Percentiles rank a stretch among this genome's conserved stretches.
Evolutionary conservation across 768 basidiomycete species (phyloP).

Genomic region (Xerocomus spinulosus): DNA sequence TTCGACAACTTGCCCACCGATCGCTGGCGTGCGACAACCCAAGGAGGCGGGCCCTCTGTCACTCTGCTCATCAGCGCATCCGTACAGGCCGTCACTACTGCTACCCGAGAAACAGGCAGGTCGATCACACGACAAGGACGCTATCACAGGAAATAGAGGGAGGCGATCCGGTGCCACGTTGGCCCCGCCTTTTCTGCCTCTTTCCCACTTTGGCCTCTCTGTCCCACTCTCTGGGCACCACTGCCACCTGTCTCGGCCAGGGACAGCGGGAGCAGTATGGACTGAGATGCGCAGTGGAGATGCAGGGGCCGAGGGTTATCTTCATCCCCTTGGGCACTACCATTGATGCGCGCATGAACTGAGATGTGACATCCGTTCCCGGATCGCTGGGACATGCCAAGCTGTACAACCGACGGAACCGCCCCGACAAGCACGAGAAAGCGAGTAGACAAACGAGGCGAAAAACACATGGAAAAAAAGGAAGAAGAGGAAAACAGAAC

Average conservation of each 20-base stretch:
- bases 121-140: background rate
- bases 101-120: background rate
- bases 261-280: too few relatives aligned
- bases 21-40: background rate
- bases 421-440: too few relatives aligned
- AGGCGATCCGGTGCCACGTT: too few relatives aligned
- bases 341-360: background rate
- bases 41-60: background rate
- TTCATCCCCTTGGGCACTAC: background rate
- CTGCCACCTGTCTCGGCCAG: background rate
- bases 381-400: background rate
- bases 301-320: background rate
- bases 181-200: too few relatives aligned
- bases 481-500: background rate
- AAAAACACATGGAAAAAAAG: background rate
- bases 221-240: too few relatives aligned
- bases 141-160: too few relatives aligned
- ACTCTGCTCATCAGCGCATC: too few relatives aligned
- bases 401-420: too few relatives aligned
- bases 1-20: background rate
- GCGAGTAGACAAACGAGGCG: too few relatives aligned
- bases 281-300: too few relatives aligned
- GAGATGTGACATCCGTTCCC: background rate
- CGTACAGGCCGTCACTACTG: too few relatives aligned
- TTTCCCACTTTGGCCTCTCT: background rate